Base-by-base conservation (phyloP, 768 basidiomycete genomes). In the Agrocybe pediades region DNA sequence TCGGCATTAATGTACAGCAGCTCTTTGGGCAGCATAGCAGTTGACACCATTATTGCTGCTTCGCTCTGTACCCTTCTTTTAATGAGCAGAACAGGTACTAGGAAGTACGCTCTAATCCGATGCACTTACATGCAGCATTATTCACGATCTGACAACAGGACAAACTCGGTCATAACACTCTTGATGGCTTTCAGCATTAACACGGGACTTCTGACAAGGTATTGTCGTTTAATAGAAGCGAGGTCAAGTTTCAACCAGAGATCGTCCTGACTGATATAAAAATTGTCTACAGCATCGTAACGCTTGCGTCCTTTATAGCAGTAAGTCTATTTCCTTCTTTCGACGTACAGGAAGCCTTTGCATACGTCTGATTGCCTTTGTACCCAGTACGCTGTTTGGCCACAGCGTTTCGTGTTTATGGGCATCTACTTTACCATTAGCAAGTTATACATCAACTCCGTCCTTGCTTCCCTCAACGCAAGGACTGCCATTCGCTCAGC, bases 151-250 rank as follows among this genome's bases (percentile, higher is more conserved):
- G 5, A 36, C 21, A n/a, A 33, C 25, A 62, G 61, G 30, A 60
- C 58, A 9, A 58, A 60, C 25, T 56, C 58, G 3, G 43, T 58
- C 7, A 47, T 62, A 9, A 49, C 51, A 6, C 39, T 44, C 17
- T 30, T 62, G 7, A 60, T 62, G 56, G 51, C 56, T 2, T 62
- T 57, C 26, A 57, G 53, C 9, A 56, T 62, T 25, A 62, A 62
- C 30, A 62, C 61, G 11, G 52, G 61, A 24, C 48, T 62, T 25
- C 41, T 62, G 25, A 62, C 56, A 19, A 62, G 58, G 58, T 62
- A n/a, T n/a, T n/a, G n/a, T n/a, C n/a, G n/a, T n/a, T n/a, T n/a
- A n/a, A n/a, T n/a, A n/a, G n/a, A n/a, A n/a, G n/a, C n/a, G n/a
- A 52, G 9, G 44, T 7, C 7, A 15, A n/a, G 8, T 15, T 9